Conservation (phyloP, 805 yeast genomes). For the Metschnikowia bowlesiae region DNA sequence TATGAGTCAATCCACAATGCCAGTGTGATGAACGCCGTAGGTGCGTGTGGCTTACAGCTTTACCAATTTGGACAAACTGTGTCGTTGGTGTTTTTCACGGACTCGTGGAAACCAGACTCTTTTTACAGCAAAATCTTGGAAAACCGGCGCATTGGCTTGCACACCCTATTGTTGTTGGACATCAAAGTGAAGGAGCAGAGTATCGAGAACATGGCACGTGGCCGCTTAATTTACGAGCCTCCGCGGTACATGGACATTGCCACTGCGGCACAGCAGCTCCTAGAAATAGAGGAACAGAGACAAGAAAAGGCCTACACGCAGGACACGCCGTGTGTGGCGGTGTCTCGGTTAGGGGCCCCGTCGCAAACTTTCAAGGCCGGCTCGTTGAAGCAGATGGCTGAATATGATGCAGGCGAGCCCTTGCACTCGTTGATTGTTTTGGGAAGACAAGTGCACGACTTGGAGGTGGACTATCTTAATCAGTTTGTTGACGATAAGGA, state of each 20-base stretch:
- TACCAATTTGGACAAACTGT: slow-evolving; percentile 96
- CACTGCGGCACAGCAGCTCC: slow-evolving; percentile 81
- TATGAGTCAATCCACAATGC: slow-evolving; percentile 91
- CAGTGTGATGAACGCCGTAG: slow-evolving; percentile 96
- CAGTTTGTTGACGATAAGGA: slow-evolving; percentile 66
- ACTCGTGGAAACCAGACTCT: slow-evolving; percentile 93
- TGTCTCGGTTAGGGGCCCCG: slow-evolving; percentile 88
- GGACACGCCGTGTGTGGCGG: slow-evolving; percentile 89
- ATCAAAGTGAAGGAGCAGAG: slow-evolving; percentile 97
- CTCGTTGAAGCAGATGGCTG: slow-evolving; percentile 68
- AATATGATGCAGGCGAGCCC: slow-evolving; percentile 91
- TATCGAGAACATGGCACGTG: slow-evolving; percentile 88
- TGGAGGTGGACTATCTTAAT: slow-evolving; percentile 79
- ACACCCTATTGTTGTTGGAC: slow-evolving; percentile 81
- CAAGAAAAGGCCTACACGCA: slow-evolving; percentile 75
- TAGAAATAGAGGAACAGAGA: slow-evolving; percentile 81
- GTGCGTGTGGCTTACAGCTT: slow-evolving; percentile 93
- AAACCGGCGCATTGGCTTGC: slow-evolving; percentile 85
- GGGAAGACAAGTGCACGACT: slow-evolving; percentile 91
- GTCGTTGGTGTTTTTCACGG: slow-evolving; percentile 94
- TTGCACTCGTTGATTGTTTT: slow-evolving; percentile 85
- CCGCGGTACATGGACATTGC: slow-evolving; percentile 94
- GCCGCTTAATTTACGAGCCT: slow-evolving; percentile 88
- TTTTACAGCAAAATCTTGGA: slow-evolving; percentile 87
- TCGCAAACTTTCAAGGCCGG: slow-evolving; percentile 80